Conservation (phyloP, 2,329 filamentous ascomycete species). For the Phialophora tarda region DNA sequence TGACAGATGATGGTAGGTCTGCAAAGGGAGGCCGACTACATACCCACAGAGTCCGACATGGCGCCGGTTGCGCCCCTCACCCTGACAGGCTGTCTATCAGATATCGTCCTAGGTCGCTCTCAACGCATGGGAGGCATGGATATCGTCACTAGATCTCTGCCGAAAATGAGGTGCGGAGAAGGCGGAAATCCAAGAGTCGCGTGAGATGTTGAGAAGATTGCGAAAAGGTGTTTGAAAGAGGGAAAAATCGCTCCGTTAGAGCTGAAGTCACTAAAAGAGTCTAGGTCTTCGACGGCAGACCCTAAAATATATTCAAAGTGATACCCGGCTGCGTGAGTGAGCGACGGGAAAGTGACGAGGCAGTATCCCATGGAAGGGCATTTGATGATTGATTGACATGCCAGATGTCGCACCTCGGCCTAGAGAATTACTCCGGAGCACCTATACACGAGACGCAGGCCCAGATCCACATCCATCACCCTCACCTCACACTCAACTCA, state of each 20-base stretch:
- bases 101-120: not conserved
- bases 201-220: slow-evolving; percentile 4
- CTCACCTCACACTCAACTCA: not conserved
- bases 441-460: slow-evolving; percentile 1
- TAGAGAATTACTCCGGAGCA: slow-evolving; percentile 13
- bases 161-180: slow-evolving; percentile 23
- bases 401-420: slow-evolving; percentile 17
- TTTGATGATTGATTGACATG: slow-evolving; percentile 14
- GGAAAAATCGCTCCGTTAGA: not conserved
- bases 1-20: not conserved
- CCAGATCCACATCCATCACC: not conserved
- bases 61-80: slow-evolving; percentile 14
- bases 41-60: slow-evolving; percentile 53
- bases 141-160: slow-evolving; percentile 20
- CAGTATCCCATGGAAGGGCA: slow-evolving; percentile 11
- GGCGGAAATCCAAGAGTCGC: slow-evolving; percentile 16
- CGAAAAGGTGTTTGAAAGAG: not conserved
- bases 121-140: not conserved
- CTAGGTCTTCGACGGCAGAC: not conserved
- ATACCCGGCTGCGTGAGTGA: not conserved
- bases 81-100: not conserved
- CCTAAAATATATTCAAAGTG: not conserved
- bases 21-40: slow-evolving; percentile 32
- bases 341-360: not conserved
- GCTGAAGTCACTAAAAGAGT: not conserved